These are phyloP conservation scores for Tubosaeta brunneosetosa DNA, from an alignment of 768 basidiomycete species.

Conservation along the genomic window DNA sequence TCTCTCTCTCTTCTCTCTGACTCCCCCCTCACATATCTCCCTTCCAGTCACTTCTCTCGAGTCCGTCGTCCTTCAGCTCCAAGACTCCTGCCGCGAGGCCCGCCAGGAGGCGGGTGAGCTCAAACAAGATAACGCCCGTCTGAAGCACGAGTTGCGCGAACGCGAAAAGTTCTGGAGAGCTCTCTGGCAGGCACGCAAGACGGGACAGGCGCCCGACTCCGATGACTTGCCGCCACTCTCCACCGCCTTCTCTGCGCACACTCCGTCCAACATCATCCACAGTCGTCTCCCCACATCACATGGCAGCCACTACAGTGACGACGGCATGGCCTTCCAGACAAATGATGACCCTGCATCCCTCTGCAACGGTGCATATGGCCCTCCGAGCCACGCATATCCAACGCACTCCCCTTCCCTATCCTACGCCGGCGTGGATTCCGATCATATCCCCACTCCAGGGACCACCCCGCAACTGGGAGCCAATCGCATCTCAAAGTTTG, in stretches of 20 bases:
- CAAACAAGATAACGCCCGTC: slow-evolving; percentile 58
- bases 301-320: slow-evolving; percentile 35
- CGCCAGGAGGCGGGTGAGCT: slow-evolving; percentile 58
- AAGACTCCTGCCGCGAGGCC: slow-evolving; percentile 72
- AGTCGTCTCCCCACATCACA: slow-evolving; percentile 38
- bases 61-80: slow-evolving; percentile 77
- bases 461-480: slow-evolving; percentile 30
- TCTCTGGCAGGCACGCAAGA: slow-evolving; percentile 63
- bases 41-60: slow-evolving; percentile 72
- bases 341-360: slow-evolving; percentile 43
- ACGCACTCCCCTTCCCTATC: slow-evolving; percentile 46
- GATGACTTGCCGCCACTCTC: slow-evolving; percentile 52
- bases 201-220: slow-evolving; percentile 45
- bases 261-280: slow-evolving; percentile 29
- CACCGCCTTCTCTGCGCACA: slow-evolving; percentile 36
- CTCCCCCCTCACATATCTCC: slow-evolving; percentile 10
- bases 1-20: neutral
- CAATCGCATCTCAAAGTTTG: slow-evolving; percentile 50
- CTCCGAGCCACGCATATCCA: slow-evolving; percentile 37
- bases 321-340: slow-evolving; percentile 46
- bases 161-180: slow-evolving; percentile 71
- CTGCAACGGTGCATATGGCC: slow-evolving; percentile 42
- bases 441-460: slow-evolving; percentile 25
- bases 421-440: slow-evolving; percentile 32
- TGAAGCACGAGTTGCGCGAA: slow-evolving; percentile 62